These are phyloP conservation scores for Globisporangium middletonii DNA, from an alignment of 352 stramenopile genomes.

Conservation along the genomic window DNA sequence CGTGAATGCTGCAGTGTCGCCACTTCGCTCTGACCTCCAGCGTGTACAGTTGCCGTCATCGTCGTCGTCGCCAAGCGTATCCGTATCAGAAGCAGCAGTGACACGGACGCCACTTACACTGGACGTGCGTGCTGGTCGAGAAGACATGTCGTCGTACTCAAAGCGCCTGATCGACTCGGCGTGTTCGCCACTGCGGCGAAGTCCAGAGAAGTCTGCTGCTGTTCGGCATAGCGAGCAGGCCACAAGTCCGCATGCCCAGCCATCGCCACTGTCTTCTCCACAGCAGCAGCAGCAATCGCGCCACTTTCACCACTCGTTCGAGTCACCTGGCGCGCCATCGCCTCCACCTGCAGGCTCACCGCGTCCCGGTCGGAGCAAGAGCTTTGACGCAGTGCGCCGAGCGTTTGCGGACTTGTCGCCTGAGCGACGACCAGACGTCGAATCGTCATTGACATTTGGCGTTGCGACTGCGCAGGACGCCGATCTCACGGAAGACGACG, in stretches of 20 bases:
- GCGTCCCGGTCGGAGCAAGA: constrained; percentile 12
- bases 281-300: neutral
- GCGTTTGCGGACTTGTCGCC: constrained; percentile 18
- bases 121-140: neutral
- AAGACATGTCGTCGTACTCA: neutral
- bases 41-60: constrained; percentile 7
- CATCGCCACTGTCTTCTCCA: neutral
- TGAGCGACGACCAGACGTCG: neutral
- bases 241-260: too few species aligned
- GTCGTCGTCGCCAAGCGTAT: neutral
- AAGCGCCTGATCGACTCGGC: constrained; percentile 19
- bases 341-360: neutral
- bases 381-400: constrained; percentile 19
- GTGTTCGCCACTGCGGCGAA: constrained; percentile 18
- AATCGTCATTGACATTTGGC: neutral
- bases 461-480: constrained; percentile 1
- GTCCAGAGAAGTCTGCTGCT: neutral
- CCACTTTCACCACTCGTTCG: neutral
- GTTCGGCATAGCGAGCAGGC: neutral
- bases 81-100: neutral
- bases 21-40: neutral
- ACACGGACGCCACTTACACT: too few species aligned
- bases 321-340: neutral
- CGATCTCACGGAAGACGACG: constrained; percentile 18
- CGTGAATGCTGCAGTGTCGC: neutral